Conservation (phyloP, 2,329 filamentous ascomycete species). For the Aspergillus sp. region DNA sequence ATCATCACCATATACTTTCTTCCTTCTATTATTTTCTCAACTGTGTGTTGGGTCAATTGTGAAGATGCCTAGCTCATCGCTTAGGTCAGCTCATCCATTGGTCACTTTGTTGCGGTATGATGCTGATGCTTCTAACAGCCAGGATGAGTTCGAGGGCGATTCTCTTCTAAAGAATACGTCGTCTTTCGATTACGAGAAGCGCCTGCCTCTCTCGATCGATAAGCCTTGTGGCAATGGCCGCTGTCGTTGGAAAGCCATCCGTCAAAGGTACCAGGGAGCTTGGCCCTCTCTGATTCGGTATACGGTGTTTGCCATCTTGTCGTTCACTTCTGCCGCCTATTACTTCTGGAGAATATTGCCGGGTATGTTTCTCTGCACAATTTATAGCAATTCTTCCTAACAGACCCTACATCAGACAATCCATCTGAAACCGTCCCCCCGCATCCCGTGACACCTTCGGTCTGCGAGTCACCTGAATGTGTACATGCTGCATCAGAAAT, state of each 20-base stretch:
- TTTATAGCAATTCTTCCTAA: not conserved
- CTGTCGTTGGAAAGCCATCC: not conserved
- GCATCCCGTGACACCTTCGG: constrained; percentile 11
- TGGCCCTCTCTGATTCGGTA: constrained; percentile 7
- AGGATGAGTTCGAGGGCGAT: constrained; percentile 3
- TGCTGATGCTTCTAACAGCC: not conserved
- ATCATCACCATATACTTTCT: not conserved
- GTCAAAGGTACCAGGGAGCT: not conserved
- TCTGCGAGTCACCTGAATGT: constrained; percentile 58
- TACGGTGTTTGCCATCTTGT: constrained; percentile 2
- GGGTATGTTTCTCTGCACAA: constrained; percentile 1
- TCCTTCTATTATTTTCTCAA: too few relatives aligned
- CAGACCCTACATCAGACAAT: constrained; percentile 2
- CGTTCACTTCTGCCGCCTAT: constrained; percentile 3
- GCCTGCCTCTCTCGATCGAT: not conserved
- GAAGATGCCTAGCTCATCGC: constrained; percentile 4
- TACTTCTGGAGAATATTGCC: constrained; percentile 7
- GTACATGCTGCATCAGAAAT: constrained; percentile 60
- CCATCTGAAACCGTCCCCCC: constrained; percentile 9
- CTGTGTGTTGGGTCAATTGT: not conserved
- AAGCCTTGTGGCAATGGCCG: too few relatives aligned
- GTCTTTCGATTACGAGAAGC: constrained; percentile 5
- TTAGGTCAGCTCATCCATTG: constrained; percentile 4
- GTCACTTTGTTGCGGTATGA: not conserved
- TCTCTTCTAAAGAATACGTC: constrained; percentile 4